Conservation (phyloP, 2,329 filamentous ascomycete species). For the Dothiorella sarmentorum region DNA sequence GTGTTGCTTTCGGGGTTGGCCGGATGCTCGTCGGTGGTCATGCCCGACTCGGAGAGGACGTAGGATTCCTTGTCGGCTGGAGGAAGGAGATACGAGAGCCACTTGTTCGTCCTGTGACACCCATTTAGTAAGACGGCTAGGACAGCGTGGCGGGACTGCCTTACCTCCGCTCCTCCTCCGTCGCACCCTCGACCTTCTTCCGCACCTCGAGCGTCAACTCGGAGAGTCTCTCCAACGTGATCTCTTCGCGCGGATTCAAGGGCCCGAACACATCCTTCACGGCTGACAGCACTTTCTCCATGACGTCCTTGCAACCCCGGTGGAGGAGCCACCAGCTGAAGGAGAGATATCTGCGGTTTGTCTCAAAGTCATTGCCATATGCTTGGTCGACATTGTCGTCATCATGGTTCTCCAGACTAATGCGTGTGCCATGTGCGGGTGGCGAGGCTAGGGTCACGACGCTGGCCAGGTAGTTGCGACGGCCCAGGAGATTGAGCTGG, state of each 20-base stretch:
- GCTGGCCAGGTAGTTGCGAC: slow-evolving; percentile 91
- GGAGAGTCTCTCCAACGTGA: slow-evolving; percentile 75
- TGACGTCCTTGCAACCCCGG: slow-evolving; percentile 78
- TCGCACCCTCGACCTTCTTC: slow-evolving; percentile 75
- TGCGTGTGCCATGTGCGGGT: slow-evolving; percentile 65
- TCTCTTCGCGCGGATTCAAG: slow-evolving; percentile 81
- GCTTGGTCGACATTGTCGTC: slow-evolving; percentile 78
- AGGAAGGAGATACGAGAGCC: slow-evolving; percentile 83
- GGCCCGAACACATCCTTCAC: slow-evolving; percentile 88
- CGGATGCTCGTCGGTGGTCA: slow-evolving; percentile 44
- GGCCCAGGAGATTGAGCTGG: slow-evolving; percentile 92
- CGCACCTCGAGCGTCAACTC: slow-evolving; percentile 80
- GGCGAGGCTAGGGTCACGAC: slow-evolving; percentile 85
- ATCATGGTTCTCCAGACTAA: slow-evolving; percentile 89
- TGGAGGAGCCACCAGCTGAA: slow-evolving; percentile 99
- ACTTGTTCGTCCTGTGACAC: slow-evolving; percentile 47
- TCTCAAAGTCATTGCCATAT: slow-evolving; percentile 92
- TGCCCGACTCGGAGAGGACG: slow-evolving; percentile 82
- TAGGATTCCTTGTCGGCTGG: slow-evolving; percentile 73
- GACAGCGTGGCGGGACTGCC: slow-evolving; percentile 20
- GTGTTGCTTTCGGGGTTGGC: slow-evolving; percentile 31
- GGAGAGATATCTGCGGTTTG: slow-evolving; percentile 88
- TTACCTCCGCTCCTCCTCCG: slow-evolving; percentile 59
- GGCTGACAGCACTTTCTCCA: slow-evolving; percentile 76
- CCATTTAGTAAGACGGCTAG: not conserved